Evolutionary conservation across 768 basidiomycete species (phyloP).

Genomic region (Amanita pallidorosea): DNA sequence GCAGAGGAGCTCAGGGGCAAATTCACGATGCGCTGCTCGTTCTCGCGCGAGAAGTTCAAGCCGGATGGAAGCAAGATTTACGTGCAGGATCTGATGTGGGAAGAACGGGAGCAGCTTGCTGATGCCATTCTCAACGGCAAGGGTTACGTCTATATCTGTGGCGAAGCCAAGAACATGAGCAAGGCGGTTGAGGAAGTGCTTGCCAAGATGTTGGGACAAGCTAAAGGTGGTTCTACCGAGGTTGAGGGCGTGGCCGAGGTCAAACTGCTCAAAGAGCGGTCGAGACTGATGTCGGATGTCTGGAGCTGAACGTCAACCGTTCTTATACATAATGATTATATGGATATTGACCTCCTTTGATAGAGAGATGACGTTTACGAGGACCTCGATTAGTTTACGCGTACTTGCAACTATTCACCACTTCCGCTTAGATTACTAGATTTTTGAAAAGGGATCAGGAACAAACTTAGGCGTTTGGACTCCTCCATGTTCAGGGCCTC

Average conservation of each 20-base stretch:
- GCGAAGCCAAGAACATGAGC: slow-evolving; percentile 94
- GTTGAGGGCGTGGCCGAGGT: slow-evolving; percentile 87
- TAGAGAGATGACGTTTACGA: background rate
- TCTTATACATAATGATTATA: background rate
- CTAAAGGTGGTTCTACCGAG: slow-evolving; percentile 82
- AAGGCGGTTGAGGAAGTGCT: slow-evolving; percentile 90
- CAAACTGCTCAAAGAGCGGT: slow-evolving; percentile 92
- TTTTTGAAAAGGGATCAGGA: background rate
- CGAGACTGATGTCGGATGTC: slow-evolving; percentile 77
- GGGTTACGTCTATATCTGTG: slow-evolving; percentile 96
- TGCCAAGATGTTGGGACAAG: slow-evolving; percentile 77
- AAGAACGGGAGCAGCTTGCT: slow-evolving; percentile 72
- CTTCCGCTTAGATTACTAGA: background rate
- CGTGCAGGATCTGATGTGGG: slow-evolving; percentile 95
- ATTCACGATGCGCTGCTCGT: slow-evolving; percentile 80
- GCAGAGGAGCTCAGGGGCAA: slow-evolving; percentile 81
- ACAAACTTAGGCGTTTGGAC: background rate
- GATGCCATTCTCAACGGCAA: slow-evolving; percentile 89
- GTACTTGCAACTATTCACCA: background rate
- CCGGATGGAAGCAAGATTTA: slow-evolving; percentile 93
- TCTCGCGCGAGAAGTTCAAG: slow-evolving; percentile 87
- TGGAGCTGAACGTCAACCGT: slow-evolving; percentile 52
- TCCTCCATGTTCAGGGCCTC: slow-evolving; percentile 22
- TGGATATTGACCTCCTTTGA: background rate
- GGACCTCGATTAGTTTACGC: background rate